A percentile compares a stretch with the other conserved stretches of the same genome.
Conservation (phyloP, 2,329 filamentous ascomycete species). For the Lasiodiplodia citricola region DNA sequence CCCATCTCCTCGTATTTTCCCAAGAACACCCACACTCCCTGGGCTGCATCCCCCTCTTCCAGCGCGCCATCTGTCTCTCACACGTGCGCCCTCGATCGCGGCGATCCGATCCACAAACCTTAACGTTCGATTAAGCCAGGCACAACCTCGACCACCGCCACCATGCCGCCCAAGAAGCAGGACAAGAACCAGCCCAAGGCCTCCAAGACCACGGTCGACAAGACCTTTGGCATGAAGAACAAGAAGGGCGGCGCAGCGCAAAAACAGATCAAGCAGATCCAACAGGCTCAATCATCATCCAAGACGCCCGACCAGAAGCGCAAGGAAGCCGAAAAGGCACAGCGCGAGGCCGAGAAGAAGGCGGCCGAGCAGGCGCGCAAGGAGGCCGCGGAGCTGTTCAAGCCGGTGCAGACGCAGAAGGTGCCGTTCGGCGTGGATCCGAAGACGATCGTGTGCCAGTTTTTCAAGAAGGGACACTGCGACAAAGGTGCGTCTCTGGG, state of each 20-base stretch:
- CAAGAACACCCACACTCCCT: slow-evolving; percentile 31
- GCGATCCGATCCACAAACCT: slow-evolving; percentile 12
- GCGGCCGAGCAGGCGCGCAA: slow-evolving; percentile 83
- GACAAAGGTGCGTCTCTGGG: slow-evolving; percentile 70
- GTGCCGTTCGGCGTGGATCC: slow-evolving; percentile 97
- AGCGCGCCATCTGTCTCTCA: neutral
- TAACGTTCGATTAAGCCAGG: neutral
- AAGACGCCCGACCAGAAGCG: slow-evolving; percentile 88
- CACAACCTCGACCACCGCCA: slow-evolving; percentile 43
- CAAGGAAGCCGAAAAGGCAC: slow-evolving; percentile 68
- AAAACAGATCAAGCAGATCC: slow-evolving; percentile 85
- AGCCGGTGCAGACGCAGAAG: slow-evolving; percentile 94
- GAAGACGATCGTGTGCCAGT: slow-evolving; percentile 95
- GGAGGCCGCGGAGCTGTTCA: slow-evolving; percentile 83
- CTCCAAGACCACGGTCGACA: slow-evolving; percentile 79
- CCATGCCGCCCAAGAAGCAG: slow-evolving; percentile 73
- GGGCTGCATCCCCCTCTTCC: neutral
- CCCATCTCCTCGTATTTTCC: neutral
- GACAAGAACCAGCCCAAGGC: slow-evolving; percentile 60
- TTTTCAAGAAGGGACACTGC: slow-evolving; percentile 96
- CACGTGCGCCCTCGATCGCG: neutral
- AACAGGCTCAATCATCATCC: slow-evolving; percentile 72
- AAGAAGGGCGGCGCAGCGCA: slow-evolving; percentile 94
- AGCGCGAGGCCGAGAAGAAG: slow-evolving; percentile 84
- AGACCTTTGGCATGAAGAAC: slow-evolving; percentile 99